Base-by-base conservation (phyloP, 208 protist genomes). In the Trypanosoma scelopori region DNA sequence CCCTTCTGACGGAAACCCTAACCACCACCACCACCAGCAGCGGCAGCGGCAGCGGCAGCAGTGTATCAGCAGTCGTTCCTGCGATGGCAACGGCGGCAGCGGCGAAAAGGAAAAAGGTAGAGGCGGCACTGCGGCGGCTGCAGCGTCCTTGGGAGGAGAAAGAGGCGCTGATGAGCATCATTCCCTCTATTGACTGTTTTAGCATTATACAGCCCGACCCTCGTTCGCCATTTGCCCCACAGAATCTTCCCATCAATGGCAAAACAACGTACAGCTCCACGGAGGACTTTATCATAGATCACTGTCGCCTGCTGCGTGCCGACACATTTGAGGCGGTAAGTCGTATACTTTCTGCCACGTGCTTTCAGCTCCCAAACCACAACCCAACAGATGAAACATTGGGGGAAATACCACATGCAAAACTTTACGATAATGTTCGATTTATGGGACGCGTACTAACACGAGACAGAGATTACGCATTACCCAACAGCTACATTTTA, bases 251-350 rank as follows among this genome's bases (percentile, higher is more conserved):
- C 28, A 61, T 94, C 16, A 85, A 82, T 65, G 83, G 85, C 0
- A 52, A 49, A 11, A 56, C 30, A 1, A 65, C 42, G 46, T 91
- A 89, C 74, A 63, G 28, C 11, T 67, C 65, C 23, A 79, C 77
- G 35, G 82, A 92, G 57, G 63, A 53, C 3, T 92, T 91, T 45
- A 82, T 93, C n/a, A 62, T 42, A 16, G 87, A 84, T 52, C 91
- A 96, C 60, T 84, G 84, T 65, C 64, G 60, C 37, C 76, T 96
- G 12, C 79, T 96, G 7, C 81, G 85, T n/a, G 91, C 91, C 0
- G 91, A 96, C 65, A 94, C 87, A 16, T 96, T 96, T 69, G 87
- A 94, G 66, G 65, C 84, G 13, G 78, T 81, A 22, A 81, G 75
- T 35, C 82, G 91, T 41, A 41, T 91, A 32, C 63, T 92, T 37